phyloP scores from a whole-genome alignment of 2,329 filamentous ascomycete genomes.

The Colletotrichum chrysophilum region DNA sequence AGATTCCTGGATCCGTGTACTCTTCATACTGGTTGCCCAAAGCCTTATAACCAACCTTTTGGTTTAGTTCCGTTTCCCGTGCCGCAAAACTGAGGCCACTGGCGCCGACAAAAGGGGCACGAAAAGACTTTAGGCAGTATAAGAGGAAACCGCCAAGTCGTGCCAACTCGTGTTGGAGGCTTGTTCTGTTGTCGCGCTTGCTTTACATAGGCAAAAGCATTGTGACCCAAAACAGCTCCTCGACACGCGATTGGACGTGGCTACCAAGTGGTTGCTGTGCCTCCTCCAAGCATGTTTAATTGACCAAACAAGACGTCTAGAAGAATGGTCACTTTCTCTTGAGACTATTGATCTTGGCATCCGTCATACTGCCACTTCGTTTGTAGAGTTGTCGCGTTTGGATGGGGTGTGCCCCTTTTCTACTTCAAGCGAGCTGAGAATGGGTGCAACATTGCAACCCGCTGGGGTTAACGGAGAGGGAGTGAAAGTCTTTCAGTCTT shows the following conservation, averaged over 20 bases:
- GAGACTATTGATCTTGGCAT: not conserved
- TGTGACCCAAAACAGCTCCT: not conserved
- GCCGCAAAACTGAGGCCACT: no score
- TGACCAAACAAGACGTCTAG: not conserved
- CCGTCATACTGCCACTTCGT: not conserved
- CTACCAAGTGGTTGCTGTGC: not conserved
- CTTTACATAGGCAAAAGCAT: not conserved
- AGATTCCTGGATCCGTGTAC: accelerated
- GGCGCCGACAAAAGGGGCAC: not conserved
- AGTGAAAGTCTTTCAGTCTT: no score
- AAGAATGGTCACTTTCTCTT: not conserved
- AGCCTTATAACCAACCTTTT: not conserved
- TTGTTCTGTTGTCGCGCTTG: not conserved
- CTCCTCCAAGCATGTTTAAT: not conserved
- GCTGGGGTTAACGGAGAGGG: no score
- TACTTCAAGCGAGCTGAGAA: not conserved
- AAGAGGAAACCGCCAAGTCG: not conserved
- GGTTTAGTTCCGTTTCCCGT: no score
- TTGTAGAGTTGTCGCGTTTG: not conserved
- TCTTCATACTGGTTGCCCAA: no score
- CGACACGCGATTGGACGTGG: not conserved
- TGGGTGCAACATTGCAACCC: not conserved
- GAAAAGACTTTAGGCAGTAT: not conserved
- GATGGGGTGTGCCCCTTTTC: not conserved
- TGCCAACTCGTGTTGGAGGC: not conserved